Evolutionary conservation across 108 stramenopile species (phyloP), one percentile per base, ranked within the genome.

Genomic region (Mediolabrus comicus): DNA sequence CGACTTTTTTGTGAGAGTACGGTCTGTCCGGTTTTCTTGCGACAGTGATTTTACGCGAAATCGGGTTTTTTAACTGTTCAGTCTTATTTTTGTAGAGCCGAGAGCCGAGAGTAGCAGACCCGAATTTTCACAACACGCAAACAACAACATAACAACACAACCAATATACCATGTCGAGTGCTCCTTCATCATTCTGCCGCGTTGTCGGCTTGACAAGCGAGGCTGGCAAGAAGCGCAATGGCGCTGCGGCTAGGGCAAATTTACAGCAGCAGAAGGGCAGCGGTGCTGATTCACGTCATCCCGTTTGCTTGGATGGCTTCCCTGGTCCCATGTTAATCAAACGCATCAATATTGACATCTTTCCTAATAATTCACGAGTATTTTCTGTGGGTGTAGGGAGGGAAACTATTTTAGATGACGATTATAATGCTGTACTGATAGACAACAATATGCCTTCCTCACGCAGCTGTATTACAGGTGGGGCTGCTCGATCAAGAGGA

Each of bases 141-240:
- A n/a, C n/a, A n/a, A n/a, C n/a, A n/a, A n/a, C n/a, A n/a, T n/a
- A n/a, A n/a, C n/a, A n/a, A n/a, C n/a, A n/a, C n/a, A n/a, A n/a
- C n/a, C n/a, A n/a, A n/a, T n/a, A n/a, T n/a, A n/a, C n/a, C n/a
- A 43, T 43, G 41, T 43, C 41, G 19, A 19, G 19, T 3, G 22
- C 9, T 8, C 46, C 41, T 49, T 24, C 46, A 22, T 49, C 46
- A 24, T 22, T 49, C 46, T 58, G 57, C 6, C 57, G 57, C 16
- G 49, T 58, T 38, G 57, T 43, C 57, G 57, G 57, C 31, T 19
- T 58, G 57, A 38, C 57, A 43, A 58, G 57, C 57, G 57, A 58
- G 35, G 17, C 16, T 17, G 34, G 57, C 49, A 58, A 52, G 38
- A 43, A 52, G 38, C 57, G 39, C 36, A 58, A 58, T 22, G 46